phyloP scores from a whole-genome alignment of 106 monocot genomes.

The Phalaenopsis aphrodite region DNA sequence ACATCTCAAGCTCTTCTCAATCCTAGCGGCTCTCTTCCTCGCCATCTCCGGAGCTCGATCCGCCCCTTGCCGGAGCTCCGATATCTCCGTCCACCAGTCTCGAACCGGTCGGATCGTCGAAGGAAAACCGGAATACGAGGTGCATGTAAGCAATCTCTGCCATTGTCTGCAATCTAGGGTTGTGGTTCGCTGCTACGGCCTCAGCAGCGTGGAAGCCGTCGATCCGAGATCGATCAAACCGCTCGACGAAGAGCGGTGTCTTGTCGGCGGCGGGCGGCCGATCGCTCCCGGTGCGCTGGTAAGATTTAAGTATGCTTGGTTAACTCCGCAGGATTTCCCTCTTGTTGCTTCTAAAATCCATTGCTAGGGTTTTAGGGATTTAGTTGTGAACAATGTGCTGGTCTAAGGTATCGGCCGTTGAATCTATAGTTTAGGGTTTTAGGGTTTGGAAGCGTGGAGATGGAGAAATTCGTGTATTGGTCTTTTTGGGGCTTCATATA shows the following conservation, averaged over 20 bases:
- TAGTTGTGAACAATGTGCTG: neutral
- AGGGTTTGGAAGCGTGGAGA: too few relatives aligned
- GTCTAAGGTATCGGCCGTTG: constrained; percentile 7
- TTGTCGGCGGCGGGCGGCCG: constrained; percentile 43
- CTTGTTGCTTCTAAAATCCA: constrained; percentile 43
- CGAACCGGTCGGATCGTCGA: constrained; percentile 40
- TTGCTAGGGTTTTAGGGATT: constrained; percentile 8
- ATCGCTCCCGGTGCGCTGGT: constrained; percentile 26
- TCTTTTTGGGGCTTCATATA: too few relatives aligned
- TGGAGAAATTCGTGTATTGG: too few relatives aligned
- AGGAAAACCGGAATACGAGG: constrained; percentile 49
- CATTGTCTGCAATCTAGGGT: constrained; percentile 46
- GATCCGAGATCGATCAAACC: constrained; percentile 40
- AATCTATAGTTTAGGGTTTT: neutral
- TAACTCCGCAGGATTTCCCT: constrained; percentile 71
- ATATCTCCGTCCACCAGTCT: constrained; percentile 30
- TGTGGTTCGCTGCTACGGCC: constrained; percentile 47
- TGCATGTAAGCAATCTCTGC: constrained; percentile 39
- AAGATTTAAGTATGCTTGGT: constrained; percentile 70
- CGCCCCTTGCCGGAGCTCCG: constrained; percentile 14
- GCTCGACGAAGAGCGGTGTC: constrained; percentile 34
- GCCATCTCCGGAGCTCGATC: neutral
- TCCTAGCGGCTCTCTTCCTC: constrained; percentile 5
- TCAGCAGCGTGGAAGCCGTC: constrained; percentile 59
- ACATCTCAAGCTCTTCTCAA: constrained; percentile 9